A percentile compares a stretch with the other conserved stretches of the same genome.
These are phyloP conservation scores for Aspergillus sp. DNA, from an alignment of 2,329 filamentous ascomycete species.

Conservation along the genomic window DNA sequence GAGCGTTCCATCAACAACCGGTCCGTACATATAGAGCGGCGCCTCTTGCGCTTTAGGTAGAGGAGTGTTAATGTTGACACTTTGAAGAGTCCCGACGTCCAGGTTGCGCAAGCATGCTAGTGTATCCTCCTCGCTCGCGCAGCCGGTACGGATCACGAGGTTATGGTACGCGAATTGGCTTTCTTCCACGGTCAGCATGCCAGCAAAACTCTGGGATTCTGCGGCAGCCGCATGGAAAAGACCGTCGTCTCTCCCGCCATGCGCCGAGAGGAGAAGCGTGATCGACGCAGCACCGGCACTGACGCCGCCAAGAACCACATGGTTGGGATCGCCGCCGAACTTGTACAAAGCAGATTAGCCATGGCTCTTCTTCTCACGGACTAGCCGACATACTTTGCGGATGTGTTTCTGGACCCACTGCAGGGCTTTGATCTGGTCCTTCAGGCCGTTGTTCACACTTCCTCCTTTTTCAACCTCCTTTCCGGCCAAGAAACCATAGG, in stretches of 20 bases:
- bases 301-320: constrained; percentile 67
- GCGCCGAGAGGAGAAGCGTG: constrained; percentile 61
- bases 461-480: constrained; percentile 51
- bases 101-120: constrained; percentile 52
- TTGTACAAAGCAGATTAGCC: constrained; percentile 24
- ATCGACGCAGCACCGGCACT: constrained; percentile 67
- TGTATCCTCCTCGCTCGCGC: constrained; percentile 39
- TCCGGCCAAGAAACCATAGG: constrained; percentile 69
- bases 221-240: constrained; percentile 56
- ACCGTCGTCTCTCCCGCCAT: constrained; percentile 47
- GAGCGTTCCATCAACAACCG: constrained; percentile 53
- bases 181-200: constrained; percentile 48
- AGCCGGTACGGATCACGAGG: constrained; percentile 51
- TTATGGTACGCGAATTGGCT: constrained; percentile 55
- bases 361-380: not conserved
- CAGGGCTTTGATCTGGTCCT: constrained; percentile 68
- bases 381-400: constrained; percentile 33
- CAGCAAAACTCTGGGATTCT: constrained; percentile 55
- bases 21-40: constrained; percentile 53
- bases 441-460: constrained; percentile 66
- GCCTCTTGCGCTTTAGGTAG: constrained; percentile 44
- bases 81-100: constrained; percentile 45
- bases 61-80: constrained; percentile 46
- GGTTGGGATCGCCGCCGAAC: constrained; percentile 69
- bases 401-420: constrained; percentile 71